Evolutionary conservation across 805 yeast species (phyloP), one percentile per base, ranked within the genome.

Genomic region (Brettanomyces sp.): DNA sequence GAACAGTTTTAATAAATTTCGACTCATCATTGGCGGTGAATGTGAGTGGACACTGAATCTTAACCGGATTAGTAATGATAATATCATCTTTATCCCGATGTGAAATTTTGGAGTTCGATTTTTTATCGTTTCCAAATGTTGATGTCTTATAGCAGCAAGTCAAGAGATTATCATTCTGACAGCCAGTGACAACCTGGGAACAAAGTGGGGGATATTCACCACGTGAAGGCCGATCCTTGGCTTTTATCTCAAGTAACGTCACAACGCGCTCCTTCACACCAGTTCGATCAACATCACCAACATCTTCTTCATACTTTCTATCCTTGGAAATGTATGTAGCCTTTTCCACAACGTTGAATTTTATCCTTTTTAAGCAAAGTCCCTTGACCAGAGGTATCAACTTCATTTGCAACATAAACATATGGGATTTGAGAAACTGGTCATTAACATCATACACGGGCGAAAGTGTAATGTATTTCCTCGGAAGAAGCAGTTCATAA

Each of bases 401-500:
- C 57, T 81, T 83, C 53, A 85, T 71, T 54, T 77, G 81, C 21
- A 85, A 64, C 33, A 66, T 23, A 63, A 85, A 56, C 1, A 58
- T 50, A 38, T 52, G 54, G 3, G 43, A 45, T 21, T 52, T 51
- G 50, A 62, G 41, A 34, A 52, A 56, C 11, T 47, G 45, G 36
- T 59, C 65, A 44, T 46, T 49, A 4, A 52, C 24, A 21, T 28
- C 24, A 2, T 39, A 36, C n/a, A 53, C 52, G 11, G 79, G 71
- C 3, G 85, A 84, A 42, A 85, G 63, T 1, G 85, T 70, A 9
- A 84, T 77, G 59, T 72, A 85, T 55, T 85, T 85, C 47, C 73
- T 73, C 0, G 90, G 89, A 48, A 85, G 73, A 0, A 88, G 75
- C 13, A 85, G 72, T 51, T 83, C 83, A 61, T 85, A 85, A 46